Percentiles rank a stretch among this genome's conserved stretches.
These are phyloP conservation scores for Silene uniflora DNA, from an alignment of 148 eudicot genomes.

Conservation along the genomic window DNA sequence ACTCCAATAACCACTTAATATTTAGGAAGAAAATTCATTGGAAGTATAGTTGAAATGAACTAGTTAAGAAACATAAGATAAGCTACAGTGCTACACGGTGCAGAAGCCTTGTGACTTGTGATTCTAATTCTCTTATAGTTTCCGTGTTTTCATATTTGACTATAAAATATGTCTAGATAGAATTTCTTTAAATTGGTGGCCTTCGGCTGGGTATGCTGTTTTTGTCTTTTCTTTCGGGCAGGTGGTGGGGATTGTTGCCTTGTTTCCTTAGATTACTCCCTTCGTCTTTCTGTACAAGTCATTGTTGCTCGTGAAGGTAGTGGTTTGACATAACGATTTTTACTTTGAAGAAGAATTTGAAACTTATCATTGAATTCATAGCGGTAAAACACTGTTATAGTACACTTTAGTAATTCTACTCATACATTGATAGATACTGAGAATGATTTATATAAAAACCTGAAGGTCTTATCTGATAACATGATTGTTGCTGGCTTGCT, in stretches of 20 bases:
- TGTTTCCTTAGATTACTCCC: not conserved
- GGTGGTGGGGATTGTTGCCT: not conserved
- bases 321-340: too few relatives aligned
- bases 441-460: too few relatives aligned
- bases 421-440: not conserved
- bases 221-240: slow-evolving; percentile 5
- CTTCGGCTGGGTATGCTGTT: not conserved
- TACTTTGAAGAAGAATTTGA: too few relatives aligned
- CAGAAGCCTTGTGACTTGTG: not conserved
- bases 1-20: not conserved
- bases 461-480: slow-evolving; percentile 1
- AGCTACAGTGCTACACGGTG: not conserved
- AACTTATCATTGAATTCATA: too few relatives aligned
- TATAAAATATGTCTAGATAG: not conserved
- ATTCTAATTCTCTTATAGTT: not conserved
- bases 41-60: not conserved
- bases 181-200: not conserved
- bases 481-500: slow-evolving; percentile 15
- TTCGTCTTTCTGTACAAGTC: too few relatives aligned
- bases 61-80: not conserved
- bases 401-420: not conserved
- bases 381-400: not conserved
- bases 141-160: not conserved
- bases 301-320: too few relatives aligned
- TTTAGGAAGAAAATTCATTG: not conserved